Base-by-base conservation (phyloP, 2,329 filamentous ascomycete genomes). In the Chalara sp. region DNA sequence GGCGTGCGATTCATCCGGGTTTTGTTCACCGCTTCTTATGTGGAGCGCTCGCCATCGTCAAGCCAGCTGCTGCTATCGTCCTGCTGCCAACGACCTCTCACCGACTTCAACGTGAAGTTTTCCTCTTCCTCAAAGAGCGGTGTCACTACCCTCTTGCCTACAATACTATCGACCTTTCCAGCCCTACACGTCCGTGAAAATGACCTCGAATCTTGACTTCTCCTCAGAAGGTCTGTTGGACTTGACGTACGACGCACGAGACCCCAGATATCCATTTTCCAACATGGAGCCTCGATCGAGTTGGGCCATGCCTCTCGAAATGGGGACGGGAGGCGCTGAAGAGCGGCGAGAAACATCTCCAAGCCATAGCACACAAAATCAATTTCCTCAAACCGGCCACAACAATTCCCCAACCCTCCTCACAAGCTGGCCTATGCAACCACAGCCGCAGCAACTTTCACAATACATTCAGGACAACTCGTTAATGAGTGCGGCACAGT, bases 181-280 rank as follows among this genome's bases (percentile, higher is more conserved):
- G 55, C 54, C 56, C 53, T 50, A 62, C 53, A 48, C 48, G 56
- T 55, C 56, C 61, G 61, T 61, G 58, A 76, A 65, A 67, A 78
- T 77, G 80, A 76, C 75, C 57, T 65, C 65, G 56, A 65, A 65
- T 70, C 76, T 78, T 72, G 77, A 83, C 65, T 84, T 79, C 72
- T 76, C 76, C 68, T 76, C 76, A 70, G 79, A 83, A 67, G 77
- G 73, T 65, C 74, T 84, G 64, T 65, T 84, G 65, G 80, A 83
- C 65, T 72, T 83, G 64, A 75, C 73, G 58, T 83, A 76, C 70
- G 77, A 83, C 66, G 75, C 75, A 63, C 74, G 76, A 69, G 73
- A 79, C 59, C 75, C 61, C 50, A 58, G 75, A 65, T 79, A 79
- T 63, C 73, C 76, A 72, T 67, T 72, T 71, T 71, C 66, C 56